Conservation (phyloP, 148 eudicot species). For the Camellia lanceoleosa region DNA sequence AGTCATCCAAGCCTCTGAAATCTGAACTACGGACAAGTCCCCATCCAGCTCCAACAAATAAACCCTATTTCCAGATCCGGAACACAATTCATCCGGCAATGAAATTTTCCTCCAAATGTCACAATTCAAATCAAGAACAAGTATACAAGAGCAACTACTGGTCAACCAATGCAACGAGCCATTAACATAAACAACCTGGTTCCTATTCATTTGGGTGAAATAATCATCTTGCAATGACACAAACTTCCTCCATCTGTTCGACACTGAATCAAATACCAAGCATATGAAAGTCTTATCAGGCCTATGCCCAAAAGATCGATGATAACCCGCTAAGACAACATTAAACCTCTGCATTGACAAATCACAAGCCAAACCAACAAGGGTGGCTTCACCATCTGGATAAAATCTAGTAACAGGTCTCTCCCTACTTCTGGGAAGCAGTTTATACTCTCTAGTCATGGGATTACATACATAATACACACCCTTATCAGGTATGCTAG, state of each 20-base stretch:
- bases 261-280: constrained; percentile 69
- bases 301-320: constrained; percentile 74
- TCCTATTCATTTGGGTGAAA: constrained; percentile 82
- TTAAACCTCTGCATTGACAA: constrained; percentile 38
- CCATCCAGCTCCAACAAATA: constrained; percentile 81
- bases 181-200: constrained; percentile 75
- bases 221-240: constrained; percentile 63
- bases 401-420: constrained; percentile 77
- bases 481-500: constrained; percentile 85
- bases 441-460: constrained; percentile 58
- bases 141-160: constrained; percentile 48
- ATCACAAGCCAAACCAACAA: constrained; percentile 80
- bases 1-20: constrained; percentile 79
- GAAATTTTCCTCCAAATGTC: constrained; percentile 67
- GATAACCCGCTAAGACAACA: constrained; percentile 90
- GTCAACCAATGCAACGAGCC: constrained; percentile 87
- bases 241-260: constrained; percentile 81
- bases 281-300: constrained; percentile 64
- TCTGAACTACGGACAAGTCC: constrained; percentile 63
- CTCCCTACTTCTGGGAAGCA: constrained; percentile 71
- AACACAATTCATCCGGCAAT: constrained; percentile 51
- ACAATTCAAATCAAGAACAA: constrained; percentile 67
- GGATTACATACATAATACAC: constrained; percentile 94
- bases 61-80: constrained; percentile 56
- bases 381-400: constrained; percentile 84